phyloP scores from a whole-genome alignment of 2,329 filamentous ascomycete species.

The Fusarium pseudoanthophilum region DNA sequence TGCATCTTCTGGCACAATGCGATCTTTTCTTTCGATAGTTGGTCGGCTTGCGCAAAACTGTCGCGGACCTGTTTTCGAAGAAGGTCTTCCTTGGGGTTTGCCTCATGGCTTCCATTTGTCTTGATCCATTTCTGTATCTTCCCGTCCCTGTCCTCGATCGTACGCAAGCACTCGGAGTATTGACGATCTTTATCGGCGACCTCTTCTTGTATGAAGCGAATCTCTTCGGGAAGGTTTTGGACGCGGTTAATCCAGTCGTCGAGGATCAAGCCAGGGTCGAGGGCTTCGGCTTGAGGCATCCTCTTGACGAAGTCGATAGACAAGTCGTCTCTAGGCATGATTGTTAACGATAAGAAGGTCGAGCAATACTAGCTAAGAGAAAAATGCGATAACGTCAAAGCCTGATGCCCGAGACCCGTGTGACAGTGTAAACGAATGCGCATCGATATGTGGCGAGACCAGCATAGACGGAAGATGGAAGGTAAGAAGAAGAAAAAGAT shows the following conservation, averaged over 20 bases:
- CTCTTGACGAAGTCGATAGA: constrained; percentile 76
- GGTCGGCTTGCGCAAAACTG: constrained; percentile 74
- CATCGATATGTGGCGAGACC: constrained; percentile 15
- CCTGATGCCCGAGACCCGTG: constrained; percentile 26
- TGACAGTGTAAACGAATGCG: constrained; percentile 27
- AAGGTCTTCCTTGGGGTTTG: constrained; percentile 79
- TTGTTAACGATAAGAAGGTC: constrained; percentile 62
- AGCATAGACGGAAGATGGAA: constrained; percentile 26
- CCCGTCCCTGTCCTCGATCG: constrained; percentile 77
- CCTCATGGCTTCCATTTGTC: constrained; percentile 75
- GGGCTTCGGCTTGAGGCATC: constrained; percentile 70
- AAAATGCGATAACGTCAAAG: constrained; percentile 37
- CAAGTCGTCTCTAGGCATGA: constrained; percentile 78
- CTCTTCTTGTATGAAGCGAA: constrained; percentile 85
- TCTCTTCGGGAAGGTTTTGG: constrained; percentile 83
- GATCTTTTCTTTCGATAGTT: constrained; percentile 80
- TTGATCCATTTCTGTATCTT: constrained; percentile 87
- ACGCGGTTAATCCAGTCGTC: constrained; percentile 82
- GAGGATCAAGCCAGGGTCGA: constrained; percentile 75
- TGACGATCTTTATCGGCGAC: constrained; percentile 82
- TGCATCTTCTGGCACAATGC: constrained; percentile 73
- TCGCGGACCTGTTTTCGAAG: constrained; percentile 74
- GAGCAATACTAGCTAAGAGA: constrained; percentile 39
- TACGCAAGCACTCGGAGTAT: constrained; percentile 74
- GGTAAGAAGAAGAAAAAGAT: constrained; percentile 14